A percentile compares a stretch with the other conserved stretches of the same genome.
Evolutionary conservation across 495 filamentous ascomycete species (phyloP).

Genomic region (Thermochaetoides thermophila): DNA sequence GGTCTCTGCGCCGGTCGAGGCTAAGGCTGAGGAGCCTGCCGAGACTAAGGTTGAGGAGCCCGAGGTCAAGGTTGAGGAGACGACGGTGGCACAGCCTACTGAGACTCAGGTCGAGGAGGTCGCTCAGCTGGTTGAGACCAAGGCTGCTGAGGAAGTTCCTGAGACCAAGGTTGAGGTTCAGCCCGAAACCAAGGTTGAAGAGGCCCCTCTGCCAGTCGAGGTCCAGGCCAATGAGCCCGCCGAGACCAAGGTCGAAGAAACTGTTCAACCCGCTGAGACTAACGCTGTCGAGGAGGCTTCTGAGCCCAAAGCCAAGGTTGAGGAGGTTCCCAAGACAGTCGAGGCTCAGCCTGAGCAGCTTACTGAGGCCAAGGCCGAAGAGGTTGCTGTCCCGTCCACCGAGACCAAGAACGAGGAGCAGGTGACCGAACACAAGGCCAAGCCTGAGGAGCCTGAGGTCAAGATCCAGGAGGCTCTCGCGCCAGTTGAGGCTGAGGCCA

Average conservation of each 20-base stretch:
- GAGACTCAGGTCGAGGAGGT: too few relatives aligned
- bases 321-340: not conserved
- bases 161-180: too few relatives aligned
- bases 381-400: too few relatives aligned
- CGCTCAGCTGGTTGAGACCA: too few relatives aligned
- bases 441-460: not conserved
- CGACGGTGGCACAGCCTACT: too few relatives aligned
- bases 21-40: not conserved
- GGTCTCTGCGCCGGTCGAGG: not conserved
- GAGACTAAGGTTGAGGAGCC: not conserved
- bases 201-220: too few relatives aligned
- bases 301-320: conserved; percentile 4
- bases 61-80: too few relatives aligned
- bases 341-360: conserved; percentile 1
- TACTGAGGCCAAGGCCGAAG: conserved; percentile 6
- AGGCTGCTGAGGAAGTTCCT: too few relatives aligned
- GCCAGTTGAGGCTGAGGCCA: conserved; percentile 4
- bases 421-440: conserved; percentile 7
- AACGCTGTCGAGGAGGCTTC: conserved; percentile 1
- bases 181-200: not conserved
- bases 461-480: not conserved
- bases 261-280: not conserved
- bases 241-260: not conserved
- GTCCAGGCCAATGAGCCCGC: too few relatives aligned
- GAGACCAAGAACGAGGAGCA: conserved; percentile 13